phyloP scores from a whole-genome alignment of 179 eudicot genomes.

The Beta lomatogona region DNA sequence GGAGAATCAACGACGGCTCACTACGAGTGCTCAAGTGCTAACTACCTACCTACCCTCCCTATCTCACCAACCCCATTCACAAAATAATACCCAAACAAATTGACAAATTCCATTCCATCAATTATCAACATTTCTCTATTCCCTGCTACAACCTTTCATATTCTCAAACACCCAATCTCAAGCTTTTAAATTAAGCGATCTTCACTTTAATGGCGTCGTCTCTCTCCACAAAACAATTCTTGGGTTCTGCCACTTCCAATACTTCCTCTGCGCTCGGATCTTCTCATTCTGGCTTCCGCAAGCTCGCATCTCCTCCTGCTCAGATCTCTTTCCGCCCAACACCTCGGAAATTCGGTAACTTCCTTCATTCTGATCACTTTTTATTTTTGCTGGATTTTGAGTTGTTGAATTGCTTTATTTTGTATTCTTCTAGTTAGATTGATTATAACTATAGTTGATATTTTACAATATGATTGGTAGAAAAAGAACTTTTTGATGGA shows the following conservation, averaged over 20 bases:
- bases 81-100: too few species aligned
- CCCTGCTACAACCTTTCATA: too few species aligned
- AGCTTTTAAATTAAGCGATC: not conserved
- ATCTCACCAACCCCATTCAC: too few species aligned
- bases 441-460: too few species aligned
- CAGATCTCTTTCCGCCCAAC: constrained; percentile 32
- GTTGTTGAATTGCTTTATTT: not conserved
- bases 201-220: constrained; percentile 34
- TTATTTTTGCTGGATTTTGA: not conserved
- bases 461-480: too few species aligned
- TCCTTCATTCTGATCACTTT: not conserved
- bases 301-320: constrained; percentile 25
- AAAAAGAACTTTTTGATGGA: too few species aligned
- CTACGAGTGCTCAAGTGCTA: too few species aligned
- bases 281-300: constrained; percentile 23
- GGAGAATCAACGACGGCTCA: too few species aligned
- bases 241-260: constrained; percentile 24
- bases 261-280: constrained; percentile 24
- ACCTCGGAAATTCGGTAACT: constrained; percentile 26
- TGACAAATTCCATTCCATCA: too few species aligned
- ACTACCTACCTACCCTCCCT: too few species aligned
- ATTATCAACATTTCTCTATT: too few species aligned
- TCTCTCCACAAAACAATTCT: constrained; percentile 26
- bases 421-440: too few species aligned
- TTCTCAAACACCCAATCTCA: not conserved